phyloP scores from a whole-genome alignment of 192 early-diverging fungal genomes.

The Backusella parvicylindrica region DNA sequence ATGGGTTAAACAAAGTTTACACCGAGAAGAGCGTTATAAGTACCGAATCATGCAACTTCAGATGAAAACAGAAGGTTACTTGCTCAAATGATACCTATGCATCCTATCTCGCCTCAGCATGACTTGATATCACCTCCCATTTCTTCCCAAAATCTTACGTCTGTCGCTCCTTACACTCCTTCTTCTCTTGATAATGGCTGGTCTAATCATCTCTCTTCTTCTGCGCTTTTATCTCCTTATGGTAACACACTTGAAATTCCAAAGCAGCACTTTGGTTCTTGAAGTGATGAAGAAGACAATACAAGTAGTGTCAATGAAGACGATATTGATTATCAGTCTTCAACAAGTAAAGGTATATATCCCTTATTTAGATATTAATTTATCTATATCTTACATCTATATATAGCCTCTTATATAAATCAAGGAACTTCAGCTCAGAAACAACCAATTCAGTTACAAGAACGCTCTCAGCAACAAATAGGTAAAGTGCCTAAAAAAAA shows the following conservation, averaged over 20 bases:
- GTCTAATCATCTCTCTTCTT: neutral
- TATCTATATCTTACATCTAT: neutral
- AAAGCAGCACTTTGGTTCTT: neutral
- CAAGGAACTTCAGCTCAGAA: neutral
- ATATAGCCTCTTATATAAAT: neutral
- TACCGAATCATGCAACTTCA: neutral
- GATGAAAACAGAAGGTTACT: neutral
- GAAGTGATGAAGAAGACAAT: neutral
- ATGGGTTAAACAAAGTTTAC: constrained; percentile 31
- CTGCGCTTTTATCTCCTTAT: neutral
- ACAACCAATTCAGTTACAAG: neutral
- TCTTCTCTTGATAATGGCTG: neutral
- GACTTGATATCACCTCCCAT: neutral
- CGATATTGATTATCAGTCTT: neutral
- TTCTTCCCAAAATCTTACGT: neutral
- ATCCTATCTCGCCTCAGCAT: neutral
- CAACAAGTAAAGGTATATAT: neutral
- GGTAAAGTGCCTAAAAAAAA: neutral
- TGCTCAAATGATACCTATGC: neutral
- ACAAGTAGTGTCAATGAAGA: neutral
- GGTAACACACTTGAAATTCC: neutral
- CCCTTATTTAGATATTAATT: neutral
- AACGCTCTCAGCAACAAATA: neutral
- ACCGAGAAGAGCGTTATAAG: neutral
- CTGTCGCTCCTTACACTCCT: neutral